Evolutionary conservation across 2,329 filamentous ascomycete species (phyloP), one percentile per base, ranked within the genome.

Genomic region (Colletotrichum higginsianum): DNA sequence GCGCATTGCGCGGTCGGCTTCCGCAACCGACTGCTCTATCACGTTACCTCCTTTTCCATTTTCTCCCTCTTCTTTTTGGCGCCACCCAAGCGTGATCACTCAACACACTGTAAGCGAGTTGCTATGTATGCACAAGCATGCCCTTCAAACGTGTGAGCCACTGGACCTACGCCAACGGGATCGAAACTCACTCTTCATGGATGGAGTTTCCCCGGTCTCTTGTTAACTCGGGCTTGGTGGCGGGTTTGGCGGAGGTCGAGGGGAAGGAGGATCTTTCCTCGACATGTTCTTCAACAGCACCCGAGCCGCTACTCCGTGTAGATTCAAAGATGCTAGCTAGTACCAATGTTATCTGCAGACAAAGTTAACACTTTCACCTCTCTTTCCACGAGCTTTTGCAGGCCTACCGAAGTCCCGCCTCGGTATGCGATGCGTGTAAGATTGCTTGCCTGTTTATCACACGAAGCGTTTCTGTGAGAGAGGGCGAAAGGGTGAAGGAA

Each of bases 231-330:
- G 81, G 75, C 80, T 83, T 11, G 81, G 82, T 23, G 82, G 82
- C 11, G 82, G 82, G 52, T 80, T 81, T 18, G 82, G 82, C 21
- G 82, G 80, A 13, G 72, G 72, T 35, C 74, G 76, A 67, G 82
- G 82, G 21, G 79, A 81, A 26, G 82, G 81, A 21, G 83, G 81
- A 64, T 82, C 79, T 60, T 77, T 79, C 75, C 80, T 78, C 23
- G 81, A 82, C 75, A 77, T 80, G 44, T 77, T 61, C 63, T 47
- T 67, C 67, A n/a, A 26, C n/a, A 38, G 16, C n/a, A n/a, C 18
- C 21, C 1, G 40, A 3, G 21, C 3, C 21, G 35, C 23, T 61
- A n/a, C 23, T 66, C 35, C 23, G n/a, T 12, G n/a, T 18, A 18
- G 30, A 11, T 11, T 15, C 9, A 26, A 7, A 40, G 13, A 26